Evolutionary conservation across 177 flowering plant genomes (phyloP).

Genomic region (Telopea speciosissima): DNA sequence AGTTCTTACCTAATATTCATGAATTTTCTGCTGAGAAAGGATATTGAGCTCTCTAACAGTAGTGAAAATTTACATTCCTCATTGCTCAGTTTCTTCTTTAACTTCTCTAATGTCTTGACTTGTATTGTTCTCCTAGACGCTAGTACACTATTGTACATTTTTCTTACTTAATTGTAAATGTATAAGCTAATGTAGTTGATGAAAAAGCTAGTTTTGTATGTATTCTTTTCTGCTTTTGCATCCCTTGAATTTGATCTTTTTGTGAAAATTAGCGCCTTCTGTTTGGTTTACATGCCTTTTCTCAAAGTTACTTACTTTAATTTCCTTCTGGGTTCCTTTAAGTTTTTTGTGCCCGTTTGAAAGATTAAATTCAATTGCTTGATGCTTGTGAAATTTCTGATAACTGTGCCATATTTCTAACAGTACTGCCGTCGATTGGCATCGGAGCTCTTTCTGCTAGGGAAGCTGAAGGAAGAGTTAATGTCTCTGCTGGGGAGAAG

Average conservation of each 20-base stretch:
- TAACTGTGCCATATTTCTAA: conserved; percentile 10
- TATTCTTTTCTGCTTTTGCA: too few species aligned
- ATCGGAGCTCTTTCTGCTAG: conserved; percentile 91
- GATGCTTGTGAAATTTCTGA: not conserved
- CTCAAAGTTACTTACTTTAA: not conserved
- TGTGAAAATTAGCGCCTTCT: not conserved
- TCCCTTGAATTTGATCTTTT: not conserved
- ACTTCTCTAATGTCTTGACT: not conserved
- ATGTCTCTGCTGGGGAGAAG: conserved; percentile 82
- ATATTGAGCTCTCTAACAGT: not conserved
- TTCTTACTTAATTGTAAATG: not conserved
- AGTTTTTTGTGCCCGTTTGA: not conserved
- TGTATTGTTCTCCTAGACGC: not conserved
- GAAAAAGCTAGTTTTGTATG: not conserved
- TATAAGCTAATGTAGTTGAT: not conserved
- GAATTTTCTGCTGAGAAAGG: not conserved
- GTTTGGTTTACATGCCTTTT: not conserved
- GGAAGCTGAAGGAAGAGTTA: conserved; percentile 90
- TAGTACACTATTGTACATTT: too few species aligned
- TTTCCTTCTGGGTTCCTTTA: not conserved
- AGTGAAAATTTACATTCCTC: not conserved
- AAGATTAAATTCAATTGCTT: not conserved
- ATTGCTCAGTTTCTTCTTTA: too few species aligned
- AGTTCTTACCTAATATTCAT: not conserved
- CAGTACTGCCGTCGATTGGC: conserved; percentile 90